These are phyloP conservation scores for Yamadazyma jaroonii DNA, from an alignment of 1,139 yeast species.

Conservation along the genomic window DNA sequence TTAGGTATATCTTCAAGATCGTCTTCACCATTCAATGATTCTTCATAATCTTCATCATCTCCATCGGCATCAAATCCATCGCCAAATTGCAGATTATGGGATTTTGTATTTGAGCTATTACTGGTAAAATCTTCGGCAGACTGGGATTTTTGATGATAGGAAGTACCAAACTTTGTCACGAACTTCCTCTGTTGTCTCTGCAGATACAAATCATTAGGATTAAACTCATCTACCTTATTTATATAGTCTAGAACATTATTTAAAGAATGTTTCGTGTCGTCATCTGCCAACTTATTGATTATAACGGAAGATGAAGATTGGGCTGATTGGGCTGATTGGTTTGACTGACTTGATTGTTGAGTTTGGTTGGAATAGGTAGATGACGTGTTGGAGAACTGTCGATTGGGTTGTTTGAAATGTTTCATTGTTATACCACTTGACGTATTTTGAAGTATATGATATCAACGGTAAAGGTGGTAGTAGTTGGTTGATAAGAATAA, in stretches of 20 bases:
- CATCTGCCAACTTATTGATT: conserved; percentile 2
- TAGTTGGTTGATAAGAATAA: too few relatives aligned
- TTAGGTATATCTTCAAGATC: not conserved
- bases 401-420: conserved; percentile 19
- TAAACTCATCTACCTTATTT: conserved; percentile 17
- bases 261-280: not conserved
- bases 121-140: not conserved
- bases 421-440: too few relatives aligned
- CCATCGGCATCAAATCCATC: too few relatives aligned
- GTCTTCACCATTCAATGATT: not conserved
- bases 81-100: too few relatives aligned
- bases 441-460: too few relatives aligned
- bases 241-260: conserved; percentile 14
- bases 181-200: conserved; percentile 33
- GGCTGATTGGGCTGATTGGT: conserved; percentile 3
- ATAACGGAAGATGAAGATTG: conserved; percentile 7
- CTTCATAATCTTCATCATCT: too few relatives aligned
- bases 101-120: too few relatives aligned
- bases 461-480: too few relatives aligned
- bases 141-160: conserved; percentile 11
- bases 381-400: conserved; percentile 18
- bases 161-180: conserved; percentile 29
- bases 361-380: conserved; percentile 26
- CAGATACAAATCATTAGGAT: conserved; percentile 35
- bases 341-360: conserved; percentile 19